phyloP scores from a whole-genome alignment of 2,329 filamentous ascomycete species.

The Elsinoe necatrix region DNA sequence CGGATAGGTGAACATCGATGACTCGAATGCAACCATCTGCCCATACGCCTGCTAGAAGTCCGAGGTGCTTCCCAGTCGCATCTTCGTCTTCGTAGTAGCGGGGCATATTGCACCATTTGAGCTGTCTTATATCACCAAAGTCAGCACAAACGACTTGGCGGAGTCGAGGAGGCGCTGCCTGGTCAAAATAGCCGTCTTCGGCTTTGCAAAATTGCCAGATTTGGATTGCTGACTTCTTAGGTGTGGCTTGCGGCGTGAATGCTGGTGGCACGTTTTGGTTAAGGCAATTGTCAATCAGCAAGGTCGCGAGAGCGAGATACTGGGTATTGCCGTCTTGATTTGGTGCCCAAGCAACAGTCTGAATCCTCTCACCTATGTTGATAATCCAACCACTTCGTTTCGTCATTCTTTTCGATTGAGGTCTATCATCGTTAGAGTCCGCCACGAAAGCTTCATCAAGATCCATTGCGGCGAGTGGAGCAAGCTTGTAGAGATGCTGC shows the following conservation, averaged over 20 bases:
- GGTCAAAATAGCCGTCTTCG: conserved; percentile 35
- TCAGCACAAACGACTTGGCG: conserved; percentile 46
- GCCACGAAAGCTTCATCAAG: conserved; percentile 30
- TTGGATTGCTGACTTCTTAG: conserved; percentile 46
- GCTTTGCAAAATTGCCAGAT: conserved; percentile 49
- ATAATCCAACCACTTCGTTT: conserved; percentile 44
- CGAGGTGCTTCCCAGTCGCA: conserved; percentile 33
- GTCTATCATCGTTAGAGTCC: not conserved
- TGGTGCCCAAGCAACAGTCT: conserved; percentile 41
- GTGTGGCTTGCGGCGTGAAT: conserved; percentile 41
- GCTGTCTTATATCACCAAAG: conserved; percentile 47
- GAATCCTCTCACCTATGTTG: conserved; percentile 47
- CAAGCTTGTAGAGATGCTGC: conserved; percentile 38
- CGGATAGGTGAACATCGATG: conserved; percentile 40
- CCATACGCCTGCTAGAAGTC: conserved; percentile 49
- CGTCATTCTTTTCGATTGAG: conserved; percentile 29
- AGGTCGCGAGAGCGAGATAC: conserved; percentile 44
- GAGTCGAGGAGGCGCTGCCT: conserved; percentile 37
- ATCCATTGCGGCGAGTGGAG: conserved; percentile 35
- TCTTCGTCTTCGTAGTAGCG: conserved; percentile 28
- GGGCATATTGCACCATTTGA: conserved; percentile 50
- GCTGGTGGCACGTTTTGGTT: conserved; percentile 35
- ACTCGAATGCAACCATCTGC: conserved; percentile 50
- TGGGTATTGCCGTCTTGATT: conserved; percentile 40
- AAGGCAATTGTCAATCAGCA: conserved; percentile 29